Base-by-base conservation (phyloP, 208 protist species). In the Crithidia sp. region DNA sequence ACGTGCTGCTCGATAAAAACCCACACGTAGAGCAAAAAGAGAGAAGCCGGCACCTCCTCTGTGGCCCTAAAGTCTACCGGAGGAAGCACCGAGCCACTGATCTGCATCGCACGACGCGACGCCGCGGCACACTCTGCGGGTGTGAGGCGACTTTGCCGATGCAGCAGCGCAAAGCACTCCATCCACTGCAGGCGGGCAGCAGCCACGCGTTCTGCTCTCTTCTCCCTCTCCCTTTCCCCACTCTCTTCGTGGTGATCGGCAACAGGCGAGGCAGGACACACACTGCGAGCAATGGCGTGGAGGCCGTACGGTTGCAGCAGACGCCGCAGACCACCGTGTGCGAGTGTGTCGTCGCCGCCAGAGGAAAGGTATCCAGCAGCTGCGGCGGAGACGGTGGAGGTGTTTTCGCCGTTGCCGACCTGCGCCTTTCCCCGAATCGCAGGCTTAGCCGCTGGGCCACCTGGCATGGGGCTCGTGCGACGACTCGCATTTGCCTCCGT, bases 1-100 rank as follows among this genome's bases (percentile, higher is more conserved):
- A 84, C 54, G 64, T 89, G 76, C 45, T 79, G 70, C 63, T 89
- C 84, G 9, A 73, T 47, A n/a, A 80, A 74, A n/a, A 71, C 65
- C 59, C 71, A 67, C 4, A 71, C 53, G 64, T 76, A 83, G 4
- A 76, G 71, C 3, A 78, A n/a, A 6, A 73, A 50, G 6, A 67
- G 47, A 14, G 68, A 61, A 0, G 56, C n/a, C 12, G 72, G 67
- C 13, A 68, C 17, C 39, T 78, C 72, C 56, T 83, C 67, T 6
- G 60, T 44, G 12, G 72, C 62, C 6, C 65, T 50, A 64, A 67
- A 73, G 73, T 78, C 68, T 14, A 71, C 50, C 36, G 76, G 71
- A 17, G 69, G 67, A 36, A 60, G 19, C 3, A 43, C 53, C 7
- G 54, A 43, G 5, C 61, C 67, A 12, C 47, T 67, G n/a, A 57